Percentiles rank a stretch among this genome's conserved stretches.
Evolutionary conservation across 73 alveolate genomes (phyloP).

Genomic region (Paramecium biaurelia): DNA sequence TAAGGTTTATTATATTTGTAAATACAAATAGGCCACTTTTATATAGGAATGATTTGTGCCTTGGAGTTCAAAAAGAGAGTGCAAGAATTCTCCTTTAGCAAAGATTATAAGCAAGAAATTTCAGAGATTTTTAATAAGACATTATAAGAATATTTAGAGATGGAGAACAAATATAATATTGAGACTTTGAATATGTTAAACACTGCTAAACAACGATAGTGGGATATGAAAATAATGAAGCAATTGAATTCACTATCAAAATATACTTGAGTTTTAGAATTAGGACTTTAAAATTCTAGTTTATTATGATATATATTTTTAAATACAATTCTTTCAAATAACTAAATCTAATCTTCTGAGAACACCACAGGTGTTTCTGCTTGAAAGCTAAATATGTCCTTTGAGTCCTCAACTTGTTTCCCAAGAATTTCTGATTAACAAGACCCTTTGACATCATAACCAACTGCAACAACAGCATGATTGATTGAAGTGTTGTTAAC

Average conservation of each 20-base stretch:
- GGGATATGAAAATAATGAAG: constrained; percentile 30
- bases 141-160: background rate
- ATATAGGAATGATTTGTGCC: constrained; percentile 45
- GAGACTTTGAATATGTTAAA: constrained; percentile 37
- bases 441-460: constrained; percentile 65
- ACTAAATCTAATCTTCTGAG: constrained; percentile 17
- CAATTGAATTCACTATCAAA: background rate
- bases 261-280: background rate
- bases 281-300: background rate
- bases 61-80: constrained; percentile 31
- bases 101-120: background rate
- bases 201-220: background rate
- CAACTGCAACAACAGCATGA: constrained; percentile 78
- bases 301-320: background rate
- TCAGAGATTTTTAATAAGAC: background rate
- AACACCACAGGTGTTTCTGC: constrained; percentile 67
- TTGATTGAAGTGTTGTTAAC: constrained; percentile 60
- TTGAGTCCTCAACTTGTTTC: constrained; percentile 91
- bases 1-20: background rate
- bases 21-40: constrained; percentile 4
- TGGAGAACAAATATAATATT: constrained; percentile 11
- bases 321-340: background rate
- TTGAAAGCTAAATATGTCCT: constrained; percentile 82
- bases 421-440: constrained; percentile 91
- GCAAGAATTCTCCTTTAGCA: background rate